A percentile compares a stretch with the other conserved stretches of the same genome.
phyloP scores from a whole-genome alignment of 2,329 filamentous ascomycete species.

The Scedosporium boydii region DNA sequence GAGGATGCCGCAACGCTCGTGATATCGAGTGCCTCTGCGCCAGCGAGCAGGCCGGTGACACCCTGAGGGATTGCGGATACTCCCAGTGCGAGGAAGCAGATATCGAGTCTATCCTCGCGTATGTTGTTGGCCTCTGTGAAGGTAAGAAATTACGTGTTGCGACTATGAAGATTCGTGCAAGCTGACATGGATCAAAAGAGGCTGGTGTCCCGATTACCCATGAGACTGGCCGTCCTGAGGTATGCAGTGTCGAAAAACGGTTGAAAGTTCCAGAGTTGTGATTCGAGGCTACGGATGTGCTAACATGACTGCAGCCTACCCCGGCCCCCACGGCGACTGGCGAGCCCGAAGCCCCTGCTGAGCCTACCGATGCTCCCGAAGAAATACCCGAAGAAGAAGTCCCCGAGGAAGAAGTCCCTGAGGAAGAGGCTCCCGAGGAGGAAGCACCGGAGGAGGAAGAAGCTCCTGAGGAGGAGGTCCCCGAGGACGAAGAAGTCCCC shows the following conservation, averaged over 20 bases:
- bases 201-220: conserved; percentile 1
- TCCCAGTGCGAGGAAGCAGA: background rate
- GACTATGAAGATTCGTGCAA: too few species aligned
- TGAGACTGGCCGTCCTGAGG: conserved; percentile 1
- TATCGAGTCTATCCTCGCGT: background rate
- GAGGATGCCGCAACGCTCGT: background rate
- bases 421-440: background rate
- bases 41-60: background rate
- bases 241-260: background rate
- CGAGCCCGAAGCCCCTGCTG: background rate
- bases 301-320: background rate
- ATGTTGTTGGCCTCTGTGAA: background rate
- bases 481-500: background rate
- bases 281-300: background rate
- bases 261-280: background rate
- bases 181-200: background rate
- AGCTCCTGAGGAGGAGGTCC: background rate
- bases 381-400: background rate
- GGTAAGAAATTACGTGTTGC: background rate
- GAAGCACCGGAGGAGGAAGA: background rate
- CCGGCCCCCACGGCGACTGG: background rate
- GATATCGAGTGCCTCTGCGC: conserved; percentile 3
- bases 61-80: conserved; percentile 2
- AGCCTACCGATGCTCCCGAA: background rate
- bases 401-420: background rate